A percentile compares a stretch with the other conserved stretches of the same genome.
Evolutionary conservation across 805 yeast genomes (phyloP).

Genomic region (Ogataea zsoltii): DNA sequence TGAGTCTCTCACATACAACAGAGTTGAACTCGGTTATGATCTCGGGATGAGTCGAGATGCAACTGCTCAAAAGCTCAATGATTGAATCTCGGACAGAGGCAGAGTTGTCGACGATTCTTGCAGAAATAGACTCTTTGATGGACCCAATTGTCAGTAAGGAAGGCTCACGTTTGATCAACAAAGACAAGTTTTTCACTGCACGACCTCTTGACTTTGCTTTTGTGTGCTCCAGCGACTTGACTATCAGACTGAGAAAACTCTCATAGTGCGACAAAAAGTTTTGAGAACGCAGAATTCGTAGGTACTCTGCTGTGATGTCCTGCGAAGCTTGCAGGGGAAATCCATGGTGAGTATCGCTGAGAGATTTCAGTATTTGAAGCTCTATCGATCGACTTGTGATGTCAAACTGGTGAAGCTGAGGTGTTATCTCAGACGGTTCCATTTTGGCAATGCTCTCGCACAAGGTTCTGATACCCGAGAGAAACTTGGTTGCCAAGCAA

Average conservation of each 20-base stretch:
- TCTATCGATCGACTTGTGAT: neutral
- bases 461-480: conserved; percentile 6
- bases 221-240: conserved; percentile 48
- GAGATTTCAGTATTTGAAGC: conserved; percentile 3
- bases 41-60: conserved; percentile 44
- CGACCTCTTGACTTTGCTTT: conserved; percentile 57
- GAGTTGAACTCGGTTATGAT: conserved; percentile 49
- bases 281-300: conserved; percentile 30
- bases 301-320: conserved; percentile 18
- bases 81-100: conserved; percentile 78
- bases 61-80: conserved; percentile 60
- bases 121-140: conserved; percentile 53
- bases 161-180: conserved; percentile 54
- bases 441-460: neutral
- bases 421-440: neutral
- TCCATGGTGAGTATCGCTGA: conserved; percentile 6
- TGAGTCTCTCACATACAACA: conserved; percentile 47
- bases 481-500: conserved; percentile 14
- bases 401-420: neutral
- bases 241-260: conserved; percentile 49
- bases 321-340: neutral
- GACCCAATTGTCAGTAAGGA: conserved; percentile 47
- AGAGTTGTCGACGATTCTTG: conserved; percentile 56
- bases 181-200: conserved; percentile 64
- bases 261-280: conserved; percentile 47